Base-by-base conservation (phyloP, 768 basidiomycete species). In the Amanita thiersii region DNA sequence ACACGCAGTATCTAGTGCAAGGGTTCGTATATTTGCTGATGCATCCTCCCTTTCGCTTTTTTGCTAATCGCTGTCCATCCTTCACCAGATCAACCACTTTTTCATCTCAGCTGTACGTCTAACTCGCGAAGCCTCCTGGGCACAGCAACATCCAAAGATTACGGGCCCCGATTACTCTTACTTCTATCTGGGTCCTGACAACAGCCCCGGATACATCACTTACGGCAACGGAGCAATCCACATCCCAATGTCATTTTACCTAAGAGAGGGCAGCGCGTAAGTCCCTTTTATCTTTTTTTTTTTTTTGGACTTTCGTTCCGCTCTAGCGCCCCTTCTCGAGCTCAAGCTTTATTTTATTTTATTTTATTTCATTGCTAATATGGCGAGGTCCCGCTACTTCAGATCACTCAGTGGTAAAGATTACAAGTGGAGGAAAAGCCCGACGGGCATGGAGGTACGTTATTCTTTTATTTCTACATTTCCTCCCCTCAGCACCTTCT, bases 111-210 rank as follows among this genome's bases (percentile, higher is more conserved):
- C 86, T 46, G 67, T 85, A 46, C 71, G 77, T 47, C 61, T 87
- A 40, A 68, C 70, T 29, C 75, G 86, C 12, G 81, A 87, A 52
- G 57, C 67, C 0, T 66, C 63, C 15, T 87, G 86, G 85, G 65
- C 75, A 18, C 70, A 77, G 50, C 77, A 76, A 42, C 77, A 85
- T 53, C 73, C 76, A 18, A 69, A 64, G 35, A 77, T 86, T 47
- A 80, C 85, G 77, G 86, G 86, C n/a, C 86, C 86, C n/a, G 74
- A 70, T 45, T 81, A 74, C 29, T 77, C 86, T 4, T 85, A 71
- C 55, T 73, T 86, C 47, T 87, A 85, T 53, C 77, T 88, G 45
- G 86, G 86, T 1, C 83, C 86, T 4, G 65, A 65, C 29, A 70
- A 66, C 40, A 50, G 66, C 2, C 70, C 74, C 3, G 86, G 86